Conservation (phyloP, 2,329 filamentous ascomycete species). For the Microdochium nivale region DNA sequence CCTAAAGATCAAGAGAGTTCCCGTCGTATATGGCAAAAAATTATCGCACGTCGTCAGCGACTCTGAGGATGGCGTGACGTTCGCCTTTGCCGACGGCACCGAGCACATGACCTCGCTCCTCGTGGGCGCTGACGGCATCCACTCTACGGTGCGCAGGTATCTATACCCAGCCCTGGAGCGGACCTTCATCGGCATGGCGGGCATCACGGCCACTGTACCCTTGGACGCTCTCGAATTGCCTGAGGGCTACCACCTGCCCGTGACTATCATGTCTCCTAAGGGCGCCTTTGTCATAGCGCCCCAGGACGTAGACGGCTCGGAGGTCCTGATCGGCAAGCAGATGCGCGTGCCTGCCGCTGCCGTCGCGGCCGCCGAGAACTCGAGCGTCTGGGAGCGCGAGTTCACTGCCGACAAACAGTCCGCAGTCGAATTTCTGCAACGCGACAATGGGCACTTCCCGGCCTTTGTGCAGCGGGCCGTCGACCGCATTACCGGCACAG, state of each 20-base stretch:
- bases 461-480: slow-evolving; percentile 28
- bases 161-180: slow-evolving; percentile 39
- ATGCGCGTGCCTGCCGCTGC: not conserved
- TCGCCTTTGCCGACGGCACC: slow-evolving; percentile 37
- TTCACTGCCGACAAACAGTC: slow-evolving; percentile 11
- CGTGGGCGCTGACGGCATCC: slow-evolving; percentile 51
- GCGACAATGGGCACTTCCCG: slow-evolving; percentile 22
- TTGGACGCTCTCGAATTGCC: slow-evolving; percentile 25
- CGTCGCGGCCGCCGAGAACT: not conserved
- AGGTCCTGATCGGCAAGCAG: slow-evolving; percentile 17
- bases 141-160: slow-evolving; percentile 43
- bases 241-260: slow-evolving; percentile 28
- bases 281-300: slow-evolving; percentile 43
- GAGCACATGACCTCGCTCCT: slow-evolving; percentile 31
- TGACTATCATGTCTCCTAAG: slow-evolving; percentile 29
- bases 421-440: slow-evolving; percentile 23
- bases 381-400: not conserved
- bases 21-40: slow-evolving; percentile 36
- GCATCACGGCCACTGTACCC: slow-evolving; percentile 23
- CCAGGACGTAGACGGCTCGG: slow-evolving; percentile 36
- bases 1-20: slow-evolving; percentile 28
- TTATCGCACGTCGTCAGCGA: slow-evolving; percentile 34
- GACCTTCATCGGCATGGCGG: slow-evolving; percentile 38
- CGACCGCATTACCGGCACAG: slow-evolving; percentile 18
- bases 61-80: slow-evolving; percentile 26